A percentile compares a stretch with the other conserved stretches of the same genome.
These are phyloP conservation scores for Mucor lusitanicus DNA, from an alignment of 371 early-diverging fungal genomes.

Conservation along the genomic window DNA sequence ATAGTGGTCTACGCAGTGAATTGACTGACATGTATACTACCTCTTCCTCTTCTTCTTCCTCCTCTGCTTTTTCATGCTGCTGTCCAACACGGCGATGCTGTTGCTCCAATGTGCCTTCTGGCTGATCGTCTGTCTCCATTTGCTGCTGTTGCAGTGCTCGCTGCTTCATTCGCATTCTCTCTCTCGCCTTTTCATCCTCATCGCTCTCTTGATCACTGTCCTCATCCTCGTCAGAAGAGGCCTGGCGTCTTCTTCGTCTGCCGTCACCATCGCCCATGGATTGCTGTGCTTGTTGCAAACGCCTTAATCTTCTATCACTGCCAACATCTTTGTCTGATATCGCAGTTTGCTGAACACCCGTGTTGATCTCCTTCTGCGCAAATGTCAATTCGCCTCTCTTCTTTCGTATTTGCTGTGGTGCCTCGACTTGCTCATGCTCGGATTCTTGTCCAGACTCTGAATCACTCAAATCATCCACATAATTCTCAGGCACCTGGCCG, in stretches of 20 bases:
- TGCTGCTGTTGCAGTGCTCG: slow-evolving; percentile 34
- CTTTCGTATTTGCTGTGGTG: slow-evolving; percentile 8
- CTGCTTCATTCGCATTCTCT: slow-evolving; percentile 49
- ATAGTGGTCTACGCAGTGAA: not conserved
- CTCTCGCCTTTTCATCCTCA: slow-evolving; percentile 45
- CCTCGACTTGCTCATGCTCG: slow-evolving; percentile 29
- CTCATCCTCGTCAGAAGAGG: slow-evolving; percentile 29
- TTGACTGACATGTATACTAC: not conserved
- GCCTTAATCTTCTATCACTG: slow-evolving; percentile 45
- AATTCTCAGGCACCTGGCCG: slow-evolving; percentile 62
- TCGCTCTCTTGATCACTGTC: slow-evolving; percentile 30
- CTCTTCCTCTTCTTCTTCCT: not conserved
- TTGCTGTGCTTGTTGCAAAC: slow-evolving; percentile 45
- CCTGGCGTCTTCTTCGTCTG: slow-evolving; percentile 44
- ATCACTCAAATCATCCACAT: slow-evolving; percentile 56
- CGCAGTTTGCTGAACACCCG: slow-evolving; percentile 42
- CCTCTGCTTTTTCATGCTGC: too few relatives aligned
- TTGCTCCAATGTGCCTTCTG: too few relatives aligned
- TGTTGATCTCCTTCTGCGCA: slow-evolving; percentile 51
- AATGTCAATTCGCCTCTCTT: slow-evolving; percentile 31
- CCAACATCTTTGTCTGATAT: slow-evolving; percentile 49
- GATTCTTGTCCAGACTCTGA: slow-evolving; percentile 47
- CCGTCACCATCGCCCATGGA: slow-evolving; percentile 15
- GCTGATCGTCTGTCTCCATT: slow-evolving; percentile 17
- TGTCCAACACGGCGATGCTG: slow-evolving; percentile 33